Base-by-base conservation (phyloP, 2,329 filamentous ascomycete species). In the Ceratocystis diversiconidia region DNA sequence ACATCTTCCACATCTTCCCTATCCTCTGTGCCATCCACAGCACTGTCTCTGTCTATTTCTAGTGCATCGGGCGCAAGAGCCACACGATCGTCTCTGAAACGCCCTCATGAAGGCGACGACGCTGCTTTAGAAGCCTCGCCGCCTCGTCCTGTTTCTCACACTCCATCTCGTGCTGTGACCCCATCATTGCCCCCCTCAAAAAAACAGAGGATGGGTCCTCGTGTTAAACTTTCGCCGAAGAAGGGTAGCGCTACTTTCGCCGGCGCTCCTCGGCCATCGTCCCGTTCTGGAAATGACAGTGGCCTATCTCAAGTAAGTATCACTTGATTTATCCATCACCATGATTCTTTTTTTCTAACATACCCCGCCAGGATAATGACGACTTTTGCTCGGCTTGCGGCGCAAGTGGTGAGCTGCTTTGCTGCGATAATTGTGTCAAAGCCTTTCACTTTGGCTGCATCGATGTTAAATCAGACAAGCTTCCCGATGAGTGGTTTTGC, bases 371-470 rank as follows among this genome's bases (percentile, higher is more conserved):
- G 79, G 87, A 96, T 69, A 95, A 95, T 74, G 90, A 94, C 74
- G 92, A 97, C 74, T 87, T 88, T 72, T 99, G 92, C 78, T 87
- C 87, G 68, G 85, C 90, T 59, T 99, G 94, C 76, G 85, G 87
- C 72, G 88, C 88, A 69, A 88, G 85, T 70, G 92, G 92, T 66
- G 85, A 90, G 70, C 82, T 99, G 69, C 82, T 97, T 69, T 96
- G 92, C 76, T 99, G 94, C 75, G 94, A 97, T 77, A 89, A 88
- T 69, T 99, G 94, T 76, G 84, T 87, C 68, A 85, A 90, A 70
- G 90, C 92, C 5, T 96, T 95, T 76, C 94, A 97, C 75, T 90
- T 94, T 73, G 81, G 84, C 67, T 97, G 94, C 74, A 84, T 94
- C 70, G 88, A 95, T 74, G 87, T 90, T 48, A 79, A 90, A 70